These are phyloP conservation scores for Besnoitia besnoiti DNA, from an alignment of 169 alveolate genomes.

Conservation along the genomic window DNA sequence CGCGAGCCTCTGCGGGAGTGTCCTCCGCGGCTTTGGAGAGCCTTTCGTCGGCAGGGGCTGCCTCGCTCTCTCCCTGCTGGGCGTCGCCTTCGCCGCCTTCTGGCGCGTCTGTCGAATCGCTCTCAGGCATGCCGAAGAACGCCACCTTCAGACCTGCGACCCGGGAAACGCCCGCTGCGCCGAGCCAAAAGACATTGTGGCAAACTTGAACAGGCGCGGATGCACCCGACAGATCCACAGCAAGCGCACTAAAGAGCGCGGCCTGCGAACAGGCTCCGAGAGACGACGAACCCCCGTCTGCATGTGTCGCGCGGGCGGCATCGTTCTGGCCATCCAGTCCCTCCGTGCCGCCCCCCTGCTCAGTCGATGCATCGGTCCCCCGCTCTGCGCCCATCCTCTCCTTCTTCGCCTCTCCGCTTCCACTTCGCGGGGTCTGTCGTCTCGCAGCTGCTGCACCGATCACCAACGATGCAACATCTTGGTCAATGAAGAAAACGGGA, in stretches of 20 bases:
- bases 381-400: not conserved
- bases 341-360: no score
- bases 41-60: no score
- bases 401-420: not conserved
- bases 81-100: not conserved
- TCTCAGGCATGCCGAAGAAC: not conserved
- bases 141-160: constrained; percentile 17
- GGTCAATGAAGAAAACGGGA: not conserved
- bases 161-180: not conserved
- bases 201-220: not conserved
- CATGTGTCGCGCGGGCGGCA: not conserved
- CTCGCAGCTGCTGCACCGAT: not conserved
- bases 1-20: no score
- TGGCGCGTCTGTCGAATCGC: not conserved
- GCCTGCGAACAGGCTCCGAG: no score
- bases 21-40: no score
- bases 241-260: no score
- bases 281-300: no score
- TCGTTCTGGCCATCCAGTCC: no score
- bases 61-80: not conserved
- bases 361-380: not conserved
- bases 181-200: constrained; percentile 12
- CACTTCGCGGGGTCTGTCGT: not conserved
- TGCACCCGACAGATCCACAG: not conserved
- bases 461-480: not conserved